Evolutionary conservation across 257 asterid genomes (phyloP).

Genomic region (Ligustrum vulgare): DNA sequence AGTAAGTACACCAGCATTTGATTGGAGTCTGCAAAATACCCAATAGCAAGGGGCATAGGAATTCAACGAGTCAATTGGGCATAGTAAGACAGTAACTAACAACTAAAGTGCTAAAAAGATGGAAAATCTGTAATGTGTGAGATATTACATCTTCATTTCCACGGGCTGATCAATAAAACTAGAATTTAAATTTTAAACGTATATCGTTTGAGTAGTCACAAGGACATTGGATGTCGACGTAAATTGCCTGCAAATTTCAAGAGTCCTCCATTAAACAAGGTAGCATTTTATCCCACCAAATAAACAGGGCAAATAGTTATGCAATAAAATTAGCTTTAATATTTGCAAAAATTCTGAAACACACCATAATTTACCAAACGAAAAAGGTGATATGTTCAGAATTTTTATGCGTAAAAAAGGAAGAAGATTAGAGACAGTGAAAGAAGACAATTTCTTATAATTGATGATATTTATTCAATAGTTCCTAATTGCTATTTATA

Average conservation of each 20-base stretch:
- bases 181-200: not conserved
- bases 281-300: not conserved
- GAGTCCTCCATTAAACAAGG: conserved; percentile 7
- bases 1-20: conserved; percentile 62
- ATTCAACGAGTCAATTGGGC: not conserved
- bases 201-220: conserved; percentile 12
- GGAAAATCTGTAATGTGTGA: not conserved
- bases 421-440: no score
- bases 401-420: no score
- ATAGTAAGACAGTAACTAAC: not conserved
- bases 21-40: conserved; percentile 45
- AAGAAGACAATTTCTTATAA: no score
- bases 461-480: no score
- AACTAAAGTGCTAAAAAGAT: not conserved
- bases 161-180: not conserved
- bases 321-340: not conserved
- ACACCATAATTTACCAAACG: not conserved
- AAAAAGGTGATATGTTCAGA: no score
- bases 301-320: no score
- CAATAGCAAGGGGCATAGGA: not conserved
- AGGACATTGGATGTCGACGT: not conserved
- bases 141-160: conserved; percentile 38
- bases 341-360: no score
- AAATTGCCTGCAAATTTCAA: conserved; percentile 21
- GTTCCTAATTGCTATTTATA: no score